Percentiles rank a stretch among this genome's conserved stretches.
phyloP scores from a whole-genome alignment of 2,329 filamentous ascomycete species.

The Apiospora hydei region DNA sequence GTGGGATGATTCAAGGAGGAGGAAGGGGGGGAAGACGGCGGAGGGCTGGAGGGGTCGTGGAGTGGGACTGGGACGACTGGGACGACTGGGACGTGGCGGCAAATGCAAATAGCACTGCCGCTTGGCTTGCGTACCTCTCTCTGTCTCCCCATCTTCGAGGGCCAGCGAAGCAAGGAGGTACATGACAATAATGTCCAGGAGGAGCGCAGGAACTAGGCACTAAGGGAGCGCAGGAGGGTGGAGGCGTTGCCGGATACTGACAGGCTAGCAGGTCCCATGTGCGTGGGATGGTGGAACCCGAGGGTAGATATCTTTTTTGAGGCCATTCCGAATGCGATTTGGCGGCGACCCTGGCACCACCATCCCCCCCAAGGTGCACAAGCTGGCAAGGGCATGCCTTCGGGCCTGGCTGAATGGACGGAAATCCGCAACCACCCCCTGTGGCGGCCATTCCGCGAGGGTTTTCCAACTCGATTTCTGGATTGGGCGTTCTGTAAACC shows the following conservation, averaged over 20 bases:
- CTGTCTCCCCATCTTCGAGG: neutral
- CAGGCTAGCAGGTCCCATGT: slow-evolving; percentile 22
- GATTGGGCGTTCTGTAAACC: slow-evolving; percentile 1
- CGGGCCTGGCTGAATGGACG: neutral
- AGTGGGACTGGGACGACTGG: neutral
- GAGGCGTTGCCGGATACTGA: slow-evolving; percentile 15
- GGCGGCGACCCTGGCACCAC: neutral
- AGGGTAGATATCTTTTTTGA: neutral
- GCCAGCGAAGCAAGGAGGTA: slow-evolving; percentile 13
- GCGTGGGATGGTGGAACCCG: slow-evolving; percentile 21
- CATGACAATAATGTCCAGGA: neutral
- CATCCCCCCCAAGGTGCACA: neutral
- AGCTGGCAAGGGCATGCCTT: neutral
- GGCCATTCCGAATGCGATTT: slow-evolving; percentile 12
- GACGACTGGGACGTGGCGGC: neutral
- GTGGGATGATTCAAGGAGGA: slow-evolving; percentile 10
- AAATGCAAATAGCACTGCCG: slow-evolving; percentile 8
- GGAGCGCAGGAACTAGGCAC: neutral
- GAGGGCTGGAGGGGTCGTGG: neutral
- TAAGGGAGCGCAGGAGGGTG: neutral
- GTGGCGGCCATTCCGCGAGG: slow-evolving; percentile 3
- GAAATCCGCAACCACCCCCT: neutral
- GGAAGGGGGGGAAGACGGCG: neutral
- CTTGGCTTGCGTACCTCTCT: slow-evolving; percentile 11
- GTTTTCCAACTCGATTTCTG: neutral